Base-by-base conservation (phyloP, 2,329 filamentous ascomycete genomes). In the Tolypocladium paradoxum region DNA sequence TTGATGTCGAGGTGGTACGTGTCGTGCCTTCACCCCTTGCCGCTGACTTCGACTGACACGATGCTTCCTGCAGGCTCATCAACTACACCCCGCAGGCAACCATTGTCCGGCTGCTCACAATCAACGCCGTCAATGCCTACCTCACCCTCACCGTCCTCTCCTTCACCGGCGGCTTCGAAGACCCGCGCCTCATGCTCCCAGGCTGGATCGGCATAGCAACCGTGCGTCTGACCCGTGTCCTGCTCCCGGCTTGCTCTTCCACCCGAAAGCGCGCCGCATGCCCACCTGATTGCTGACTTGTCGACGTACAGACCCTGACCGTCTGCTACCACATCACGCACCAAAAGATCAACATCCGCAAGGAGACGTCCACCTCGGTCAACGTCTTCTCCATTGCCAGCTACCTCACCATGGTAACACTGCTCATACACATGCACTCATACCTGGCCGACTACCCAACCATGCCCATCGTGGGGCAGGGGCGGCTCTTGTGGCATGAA, bases 31-130 rank as follows among this genome's bases (percentile, higher is more conserved):
- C 29, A 6, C 36, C 8, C 24, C 40, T 43, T 35, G 20, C 36
- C 29, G 6, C 22, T 5, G 46, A 11, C n/a, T 20, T 4, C 27
- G 14, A n/a, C 27, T 36, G 22, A 40, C 40, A 9, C 50, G 35
- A 33, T 20, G 18, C 27, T n/a, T 11, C 20, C 24, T 40, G 24
- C 54, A 88, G 86, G 88, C 84, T 93, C 61, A 77, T 92, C 60
- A 86, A 90, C 68, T 93, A 92, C 71, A 90, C 88, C 16, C 87
- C 88, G 2, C 81, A 83, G 67, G 88, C 88, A 49, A 90, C 89
- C 48, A 81, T 91, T 56, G 84, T 93, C 54, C 87, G 88, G 49
- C 83, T 93, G 46, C 75, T 89, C 50, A 86, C 86, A 55, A 85
- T 87, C 56, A 87, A 85, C 65, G 82, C 82, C 53, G 76, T 88